These are phyloP conservation scores for Ophiostoma piceae DNA, from an alignment of 2,329 filamentous ascomycete genomes.

Conservation along the genomic window DNA sequence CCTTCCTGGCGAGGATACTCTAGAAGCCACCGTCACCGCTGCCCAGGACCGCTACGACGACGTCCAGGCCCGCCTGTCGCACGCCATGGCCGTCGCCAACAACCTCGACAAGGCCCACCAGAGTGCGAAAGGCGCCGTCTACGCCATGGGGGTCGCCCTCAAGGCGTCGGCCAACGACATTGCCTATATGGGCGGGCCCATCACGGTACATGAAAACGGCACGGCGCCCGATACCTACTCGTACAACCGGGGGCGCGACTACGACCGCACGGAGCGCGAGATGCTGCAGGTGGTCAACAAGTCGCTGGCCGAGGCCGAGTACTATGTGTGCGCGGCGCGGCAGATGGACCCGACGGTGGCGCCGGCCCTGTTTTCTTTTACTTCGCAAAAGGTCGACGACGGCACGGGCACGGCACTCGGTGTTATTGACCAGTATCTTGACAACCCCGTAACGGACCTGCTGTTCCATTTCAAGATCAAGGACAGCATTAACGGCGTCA, in stretches of 20 bases:
- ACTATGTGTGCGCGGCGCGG: neutral
- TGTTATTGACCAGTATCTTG: neutral
- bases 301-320: neutral
- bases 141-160: neutral
- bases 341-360: neutral
- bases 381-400: neutral
- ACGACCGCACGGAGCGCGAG: too few relatives aligned
- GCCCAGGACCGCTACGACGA: constrained; percentile 18
- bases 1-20: neutral
- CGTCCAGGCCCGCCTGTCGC: constrained; percentile 15
- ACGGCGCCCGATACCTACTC: too few relatives aligned
- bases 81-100: constrained; percentile 8
- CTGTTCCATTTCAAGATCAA: neutral
- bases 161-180: constrained; percentile 12
- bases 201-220: too few relatives aligned
- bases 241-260: too few relatives aligned
- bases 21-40: neutral
- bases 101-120: constrained; percentile 1
- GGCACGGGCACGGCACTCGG: neutral
- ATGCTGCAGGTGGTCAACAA: too few relatives aligned
- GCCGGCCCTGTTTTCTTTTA: neutral
- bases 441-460: neutral
- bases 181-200: neutral
- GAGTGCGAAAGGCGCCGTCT: neutral
- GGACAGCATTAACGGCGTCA: neutral